Conservation (phyloP, 1,139 yeast genomes). For the Yarrowia galli region DNA sequence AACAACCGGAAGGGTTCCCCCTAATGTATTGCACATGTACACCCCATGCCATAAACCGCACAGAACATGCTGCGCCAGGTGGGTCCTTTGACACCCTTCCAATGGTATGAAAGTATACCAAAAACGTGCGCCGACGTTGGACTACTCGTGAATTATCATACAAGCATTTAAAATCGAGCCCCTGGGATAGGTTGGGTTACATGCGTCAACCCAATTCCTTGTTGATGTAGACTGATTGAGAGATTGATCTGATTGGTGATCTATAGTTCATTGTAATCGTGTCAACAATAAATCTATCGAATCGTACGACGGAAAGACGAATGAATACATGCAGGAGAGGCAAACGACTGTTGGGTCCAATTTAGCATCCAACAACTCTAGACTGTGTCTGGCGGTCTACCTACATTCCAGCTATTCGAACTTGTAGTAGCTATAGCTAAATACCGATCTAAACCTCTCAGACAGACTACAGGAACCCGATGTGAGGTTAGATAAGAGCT, state of each 20-base stretch:
- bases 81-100: background rate
- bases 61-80: no score
- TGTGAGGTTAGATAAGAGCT: no score
- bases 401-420: no score
- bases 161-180: background rate
- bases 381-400: no score
- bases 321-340: background rate
- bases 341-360: no score
- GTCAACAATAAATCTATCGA: background rate
- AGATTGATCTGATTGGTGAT: slow-evolving; percentile 11
- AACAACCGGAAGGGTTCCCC: slow-evolving; percentile 3
- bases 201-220: background rate
- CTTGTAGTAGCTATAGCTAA: no score
- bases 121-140: slow-evolving; percentile 13
- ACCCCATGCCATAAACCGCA: background rate
- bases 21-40: background rate
- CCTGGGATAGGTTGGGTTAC: slow-evolving; percentile 1
- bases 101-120: background rate
- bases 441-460: no score
- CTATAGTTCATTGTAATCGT: background rate
- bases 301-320: background rate
- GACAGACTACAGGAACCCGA: no score
- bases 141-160: background rate
- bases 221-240: background rate
- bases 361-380: no score